Evolutionary conservation across 495 filamentous ascomycete species (phyloP).

Genomic region (Penicillium antarcticum): DNA sequence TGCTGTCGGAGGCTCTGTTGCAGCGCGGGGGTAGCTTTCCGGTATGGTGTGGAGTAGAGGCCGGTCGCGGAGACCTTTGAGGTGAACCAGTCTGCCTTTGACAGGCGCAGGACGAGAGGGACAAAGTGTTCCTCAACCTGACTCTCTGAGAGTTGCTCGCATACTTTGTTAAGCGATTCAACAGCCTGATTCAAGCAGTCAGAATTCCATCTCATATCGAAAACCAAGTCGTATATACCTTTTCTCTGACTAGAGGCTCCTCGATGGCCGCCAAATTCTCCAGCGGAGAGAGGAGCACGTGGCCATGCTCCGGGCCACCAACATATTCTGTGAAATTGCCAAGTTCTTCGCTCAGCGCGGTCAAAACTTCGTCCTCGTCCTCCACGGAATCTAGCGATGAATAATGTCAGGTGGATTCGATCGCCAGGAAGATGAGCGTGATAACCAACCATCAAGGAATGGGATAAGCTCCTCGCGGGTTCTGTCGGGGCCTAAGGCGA

Average conservation of each 20-base stretch:
- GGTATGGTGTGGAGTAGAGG: conserved; percentile 89
- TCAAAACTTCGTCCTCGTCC: conserved; percentile 97
- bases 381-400: conserved; percentile 81
- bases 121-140: conserved; percentile 97
- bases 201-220: conserved; percentile 19
- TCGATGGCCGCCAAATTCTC: conserved; percentile 98
- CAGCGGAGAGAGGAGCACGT: conserved; percentile 92
- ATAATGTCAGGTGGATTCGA: conserved; percentile 24
- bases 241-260: conserved; percentile 94
- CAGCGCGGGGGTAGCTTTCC: conserved; percentile 74
- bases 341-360: conserved; percentile 92
- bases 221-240: conserved; percentile 51
- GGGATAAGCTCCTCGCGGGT: conserved; percentile 98
- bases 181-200: conserved; percentile 63
- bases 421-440: conserved; percentile 4
- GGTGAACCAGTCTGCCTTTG: conserved; percentile 99
- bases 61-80: conserved; percentile 98
- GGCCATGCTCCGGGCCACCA: conserved; percentile 86
- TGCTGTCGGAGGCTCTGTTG: conserved; percentile 88
- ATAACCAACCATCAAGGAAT: conserved; percentile 84
- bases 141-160: conserved; percentile 78
- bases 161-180: conserved; percentile 98
- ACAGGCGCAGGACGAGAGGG: conserved; percentile 87
- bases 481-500: conserved; percentile 90
- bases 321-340: conserved; percentile 97